Base-by-base conservation (phyloP, 768 basidiomycete species). In the Amanita jacksonii region DNA sequence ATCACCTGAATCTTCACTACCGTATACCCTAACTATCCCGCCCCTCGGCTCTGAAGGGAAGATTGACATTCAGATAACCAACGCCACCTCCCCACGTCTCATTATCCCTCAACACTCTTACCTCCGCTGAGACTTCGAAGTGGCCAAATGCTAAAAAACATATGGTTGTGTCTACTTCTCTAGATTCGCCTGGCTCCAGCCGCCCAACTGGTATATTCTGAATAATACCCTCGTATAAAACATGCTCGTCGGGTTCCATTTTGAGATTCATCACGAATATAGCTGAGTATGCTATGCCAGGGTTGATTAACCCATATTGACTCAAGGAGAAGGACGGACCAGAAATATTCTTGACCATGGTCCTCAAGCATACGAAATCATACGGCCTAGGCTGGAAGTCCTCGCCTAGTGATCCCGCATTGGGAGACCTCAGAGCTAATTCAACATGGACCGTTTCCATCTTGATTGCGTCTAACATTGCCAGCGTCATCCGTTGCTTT, bases 381-480 rank as follows among this genome's bases (percentile, higher is more conserved):
- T 81, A 77, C 9, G 77, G 64, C 20, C 56, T 61, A 4, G 79
- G 74, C 33, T 68, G 58, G 51, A 67, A 51, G 44, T 40, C 54
- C 43, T 12, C 41, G 46, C 32, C 44, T 31, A 41, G 52, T 43
- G 49, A 50, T 35, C 37, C 51, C 9, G 56, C 56, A 45, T 66
- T 63, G 20, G 51, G 19, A 30, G 51, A 48, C 12, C 53, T 54
- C 31, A 90, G 59, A 0, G 68, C 68, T 49, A 94, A 54, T 3
- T 70, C 60, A 20, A 94, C 66, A 5, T 67, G 69, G 8, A 81
- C 75, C 5, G 73, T 68, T 52, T 91, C 82, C 27, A 74, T 74
- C 20, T 81, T 80, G 31, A 96, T 62, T 18, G 76, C 73, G 41
- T 88, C 79, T 12, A 96, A 65, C 85, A 96, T 91, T 0, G 74